These are phyloP conservation scores for Tremella yokohamensis DNA, from an alignment of 768 basidiomycete genomes.

Conservation along the genomic window DNA sequence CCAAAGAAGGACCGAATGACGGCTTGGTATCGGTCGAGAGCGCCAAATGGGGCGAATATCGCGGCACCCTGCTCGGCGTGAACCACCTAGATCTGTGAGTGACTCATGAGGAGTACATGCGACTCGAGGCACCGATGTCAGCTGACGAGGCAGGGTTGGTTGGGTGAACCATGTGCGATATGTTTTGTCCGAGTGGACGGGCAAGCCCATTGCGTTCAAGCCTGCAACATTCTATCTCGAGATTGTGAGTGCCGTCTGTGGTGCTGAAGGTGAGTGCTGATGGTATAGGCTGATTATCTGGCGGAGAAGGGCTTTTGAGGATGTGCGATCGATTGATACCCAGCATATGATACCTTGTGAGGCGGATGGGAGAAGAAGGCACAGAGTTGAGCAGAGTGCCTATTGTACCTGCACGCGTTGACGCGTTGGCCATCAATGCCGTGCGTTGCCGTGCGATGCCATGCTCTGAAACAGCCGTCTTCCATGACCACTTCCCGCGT, in stretches of 20 bases:
- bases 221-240: slow-evolving; percentile 88
- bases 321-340: background rate
- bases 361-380: too few relatives aligned
- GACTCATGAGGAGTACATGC: background rate
- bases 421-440: too few relatives aligned
- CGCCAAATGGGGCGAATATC: slow-evolving; percentile 90
- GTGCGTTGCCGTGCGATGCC: too few relatives aligned
- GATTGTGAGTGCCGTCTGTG: slow-evolving; percentile 51
- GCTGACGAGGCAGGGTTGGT: slow-evolving; percentile 57
- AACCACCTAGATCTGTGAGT: slow-evolving; percentile 65
- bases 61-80: slow-evolving; percentile 84
- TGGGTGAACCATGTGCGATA: slow-evolving; percentile 89
- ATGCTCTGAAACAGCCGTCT: too few relatives aligned
- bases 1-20: slow-evolving; percentile 89
- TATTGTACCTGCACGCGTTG: too few relatives aligned
- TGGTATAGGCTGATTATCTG: slow-evolving; percentile 40
- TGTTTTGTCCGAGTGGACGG: slow-evolving; percentile 83
- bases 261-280: background rate
- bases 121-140: slow-evolving; percentile 1
- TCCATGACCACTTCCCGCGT: too few relatives aligned
- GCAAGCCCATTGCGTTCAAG: slow-evolving; percentile 83
- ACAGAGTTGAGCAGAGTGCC: too few relatives aligned
- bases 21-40: slow-evolving; percentile 86
- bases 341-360: too few relatives aligned
- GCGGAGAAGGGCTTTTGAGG: slow-evolving; percentile 47